phyloP scores from a whole-genome alignment of 2,329 filamentous ascomycete genomes.

The Verticillium tricorpus region DNA sequence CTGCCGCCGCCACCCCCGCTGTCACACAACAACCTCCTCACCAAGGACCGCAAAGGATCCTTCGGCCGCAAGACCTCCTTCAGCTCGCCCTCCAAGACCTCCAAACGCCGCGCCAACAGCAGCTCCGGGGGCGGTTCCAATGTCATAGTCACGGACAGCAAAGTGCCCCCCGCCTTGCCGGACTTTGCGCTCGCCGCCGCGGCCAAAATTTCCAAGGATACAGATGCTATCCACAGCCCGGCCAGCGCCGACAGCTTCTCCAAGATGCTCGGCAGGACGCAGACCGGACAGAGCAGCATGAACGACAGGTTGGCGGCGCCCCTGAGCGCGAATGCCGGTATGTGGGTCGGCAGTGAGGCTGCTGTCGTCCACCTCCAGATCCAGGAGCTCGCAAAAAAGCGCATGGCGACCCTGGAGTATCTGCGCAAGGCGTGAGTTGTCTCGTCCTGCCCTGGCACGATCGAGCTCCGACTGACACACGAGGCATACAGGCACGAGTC shows the following conservation, averaged over 20 bases:
- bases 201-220: slow-evolving; percentile 34
- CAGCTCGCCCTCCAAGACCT: slow-evolving; percentile 27
- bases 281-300: slow-evolving; percentile 27
- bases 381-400: slow-evolving; percentile 82
- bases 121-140: slow-evolving; percentile 34
- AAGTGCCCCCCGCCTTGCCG: slow-evolving; percentile 48
- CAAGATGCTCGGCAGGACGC: slow-evolving; percentile 40
- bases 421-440: slow-evolving; percentile 79
- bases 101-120: slow-evolving; percentile 31
- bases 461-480: slow-evolving; percentile 4
- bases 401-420: slow-evolving; percentile 92
- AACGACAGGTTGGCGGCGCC: slow-evolving; percentile 21
- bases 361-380: slow-evolving; percentile 58
- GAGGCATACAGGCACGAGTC: slow-evolving; percentile 71
- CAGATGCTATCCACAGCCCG: slow-evolving; percentile 21
- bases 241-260: slow-evolving; percentile 29
- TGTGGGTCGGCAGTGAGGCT: slow-evolving; percentile 32
- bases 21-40: slow-evolving; percentile 23
- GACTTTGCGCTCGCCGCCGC: slow-evolving; percentile 48
- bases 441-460: neutral
- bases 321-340: slow-evolving; percentile 24
- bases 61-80: slow-evolving; percentile 52
- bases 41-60: slow-evolving; percentile 47
- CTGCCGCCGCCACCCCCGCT: slow-evolving; percentile 13
- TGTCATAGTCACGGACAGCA: slow-evolving; percentile 38